Conservation (phyloP, 2,329 filamentous ascomycete genomes). For the Ramularia endophylla region DNA sequence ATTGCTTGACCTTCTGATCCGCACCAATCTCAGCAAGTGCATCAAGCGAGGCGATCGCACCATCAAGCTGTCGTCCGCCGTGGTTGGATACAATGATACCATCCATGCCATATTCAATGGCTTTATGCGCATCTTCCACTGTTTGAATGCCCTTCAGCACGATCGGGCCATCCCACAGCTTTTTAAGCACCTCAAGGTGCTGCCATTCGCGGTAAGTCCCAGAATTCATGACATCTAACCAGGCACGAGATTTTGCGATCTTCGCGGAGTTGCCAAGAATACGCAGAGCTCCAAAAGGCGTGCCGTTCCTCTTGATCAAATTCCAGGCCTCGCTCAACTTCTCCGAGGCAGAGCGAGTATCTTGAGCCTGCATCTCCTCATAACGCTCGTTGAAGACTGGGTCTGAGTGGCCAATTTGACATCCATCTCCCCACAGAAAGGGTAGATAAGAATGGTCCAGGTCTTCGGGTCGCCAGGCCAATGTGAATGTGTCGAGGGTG, state of each 20-base stretch:
- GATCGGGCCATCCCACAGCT: conserved; percentile 61
- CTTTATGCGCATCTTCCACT: conserved; percentile 44
- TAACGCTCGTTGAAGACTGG: conserved; percentile 53
- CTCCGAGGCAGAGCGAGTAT: conserved; percentile 27
- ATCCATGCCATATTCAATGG: conserved; percentile 42
- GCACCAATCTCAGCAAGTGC: conserved; percentile 58
- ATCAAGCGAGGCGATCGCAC: conserved; percentile 47
- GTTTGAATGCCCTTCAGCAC: conserved; percentile 56
- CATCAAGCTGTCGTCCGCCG: conserved; percentile 48
- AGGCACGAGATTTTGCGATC: conserved; percentile 34
- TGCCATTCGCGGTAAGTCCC: conserved; percentile 48
- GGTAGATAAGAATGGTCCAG: conserved; percentile 21
- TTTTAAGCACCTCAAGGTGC: conserved; percentile 51
- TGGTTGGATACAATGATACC: conserved; percentile 52
- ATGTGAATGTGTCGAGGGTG: conserved; percentile 64
- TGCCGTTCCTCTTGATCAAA: conserved; percentile 33
- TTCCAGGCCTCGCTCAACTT: conserved; percentile 34
- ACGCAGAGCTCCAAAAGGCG: conserved; percentile 27
- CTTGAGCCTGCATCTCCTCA: conserved; percentile 33
- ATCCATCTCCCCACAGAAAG: conserved; percentile 44
- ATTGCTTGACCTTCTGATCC: conserved; percentile 46
- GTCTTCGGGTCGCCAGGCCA: conserved; percentile 58
- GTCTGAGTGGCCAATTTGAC: conserved; percentile 48
- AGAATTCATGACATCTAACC: conserved; percentile 31
- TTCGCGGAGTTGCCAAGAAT: conserved; percentile 30